phyloP scores from a whole-genome alignment of 257 asterid genomes.

The Handroanthus guayacan region DNA sequence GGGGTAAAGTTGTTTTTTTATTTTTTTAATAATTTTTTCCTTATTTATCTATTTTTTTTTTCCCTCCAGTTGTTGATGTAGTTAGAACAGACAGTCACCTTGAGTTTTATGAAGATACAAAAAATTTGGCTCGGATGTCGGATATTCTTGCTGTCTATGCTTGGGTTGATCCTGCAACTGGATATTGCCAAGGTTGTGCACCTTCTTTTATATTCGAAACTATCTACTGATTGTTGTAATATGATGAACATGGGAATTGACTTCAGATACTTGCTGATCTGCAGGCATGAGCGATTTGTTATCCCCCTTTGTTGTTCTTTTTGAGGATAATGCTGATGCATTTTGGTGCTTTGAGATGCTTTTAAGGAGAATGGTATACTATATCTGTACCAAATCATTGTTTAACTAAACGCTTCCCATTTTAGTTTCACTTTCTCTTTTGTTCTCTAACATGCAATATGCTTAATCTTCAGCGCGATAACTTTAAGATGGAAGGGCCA shows the following conservation, averaged over 20 bases:
- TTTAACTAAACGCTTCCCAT: slow-evolving; percentile 15
- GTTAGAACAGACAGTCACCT: slow-evolving; percentile 98
- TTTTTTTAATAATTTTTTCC: neutral
- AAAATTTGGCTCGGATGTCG: slow-evolving; percentile 96
- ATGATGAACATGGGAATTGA: slow-evolving; percentile 34
- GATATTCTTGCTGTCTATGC: slow-evolving; percentile 99
- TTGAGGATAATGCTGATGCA: slow-evolving; percentile 97
- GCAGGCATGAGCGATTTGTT: slow-evolving; percentile 97
- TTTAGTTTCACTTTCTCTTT: slow-evolving; percentile 25
- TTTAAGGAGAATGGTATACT: slow-evolving; percentile 83
- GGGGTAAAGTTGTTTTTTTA: slow-evolving; percentile 23
- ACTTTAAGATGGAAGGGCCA: slow-evolving; percentile 96
- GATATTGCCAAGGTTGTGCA: slow-evolving; percentile 93
- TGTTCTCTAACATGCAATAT: slow-evolving; percentile 32
- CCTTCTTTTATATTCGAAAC: slow-evolving; percentile 30
- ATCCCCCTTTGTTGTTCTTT: slow-evolving; percentile 97
- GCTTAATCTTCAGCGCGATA: slow-evolving; percentile 70
- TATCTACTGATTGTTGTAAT: slow-evolving; percentile 26
- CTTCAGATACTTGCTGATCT: slow-evolving; percentile 36
- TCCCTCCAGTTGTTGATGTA: slow-evolving; percentile 83
- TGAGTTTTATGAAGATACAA: slow-evolving; percentile 86
- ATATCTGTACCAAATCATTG: neutral
- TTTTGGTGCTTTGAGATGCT: slow-evolving; percentile 99
- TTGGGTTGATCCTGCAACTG: slow-evolving; percentile 97
- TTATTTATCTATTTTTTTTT: neutral